These are phyloP conservation scores for Umbellularia californica DNA, from an alignment of 164 flowering plant genomes.

Conservation along the genomic window DNA sequence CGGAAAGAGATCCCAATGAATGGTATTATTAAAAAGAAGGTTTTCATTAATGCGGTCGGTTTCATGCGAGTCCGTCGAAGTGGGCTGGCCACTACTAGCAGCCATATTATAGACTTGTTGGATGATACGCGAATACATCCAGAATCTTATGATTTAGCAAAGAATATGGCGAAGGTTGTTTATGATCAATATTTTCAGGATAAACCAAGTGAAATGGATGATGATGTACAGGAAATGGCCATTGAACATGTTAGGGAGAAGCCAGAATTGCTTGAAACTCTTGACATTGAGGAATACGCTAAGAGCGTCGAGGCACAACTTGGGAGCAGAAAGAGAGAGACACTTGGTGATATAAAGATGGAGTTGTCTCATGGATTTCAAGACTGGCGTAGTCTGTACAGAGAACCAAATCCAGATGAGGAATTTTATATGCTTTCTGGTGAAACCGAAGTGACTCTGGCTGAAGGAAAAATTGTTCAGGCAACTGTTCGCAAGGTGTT, in stretches of 20 bases:
- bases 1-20: slow-evolving; percentile 70
- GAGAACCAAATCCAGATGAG: slow-evolving; percentile 77
- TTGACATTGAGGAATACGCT: slow-evolving; percentile 49
- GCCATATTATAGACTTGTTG: slow-evolving; percentile 71
- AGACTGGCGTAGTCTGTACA: slow-evolving; percentile 68
- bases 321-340: slow-evolving; percentile 49
- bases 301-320: slow-evolving; percentile 19
- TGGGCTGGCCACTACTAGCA: slow-evolving; percentile 76
- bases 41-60: slow-evolving; percentile 85
- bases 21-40: slow-evolving; percentile 68
- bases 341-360: slow-evolving; percentile 59
- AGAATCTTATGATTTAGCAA: slow-evolving; percentile 86
- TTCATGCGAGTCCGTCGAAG: slow-evolving; percentile 85
- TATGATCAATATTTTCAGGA: slow-evolving; percentile 46
- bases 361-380: slow-evolving; percentile 84
- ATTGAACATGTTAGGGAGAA: slow-evolving; percentile 81
- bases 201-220: slow-evolving; percentile 64
- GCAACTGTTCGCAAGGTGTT: slow-evolving; percentile 83
- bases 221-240: slow-evolving; percentile 81
- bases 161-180: slow-evolving; percentile 76
- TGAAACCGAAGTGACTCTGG: slow-evolving; percentile 78
- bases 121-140: slow-evolving; percentile 99
- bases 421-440: slow-evolving; percentile 89
- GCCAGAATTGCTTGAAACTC: slow-evolving; percentile 47
- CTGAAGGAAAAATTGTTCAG: slow-evolving; percentile 82